phyloP scores from a whole-genome alignment of 2,329 filamentous ascomycete genomes.

The Colletotrichum sp. region DNA sequence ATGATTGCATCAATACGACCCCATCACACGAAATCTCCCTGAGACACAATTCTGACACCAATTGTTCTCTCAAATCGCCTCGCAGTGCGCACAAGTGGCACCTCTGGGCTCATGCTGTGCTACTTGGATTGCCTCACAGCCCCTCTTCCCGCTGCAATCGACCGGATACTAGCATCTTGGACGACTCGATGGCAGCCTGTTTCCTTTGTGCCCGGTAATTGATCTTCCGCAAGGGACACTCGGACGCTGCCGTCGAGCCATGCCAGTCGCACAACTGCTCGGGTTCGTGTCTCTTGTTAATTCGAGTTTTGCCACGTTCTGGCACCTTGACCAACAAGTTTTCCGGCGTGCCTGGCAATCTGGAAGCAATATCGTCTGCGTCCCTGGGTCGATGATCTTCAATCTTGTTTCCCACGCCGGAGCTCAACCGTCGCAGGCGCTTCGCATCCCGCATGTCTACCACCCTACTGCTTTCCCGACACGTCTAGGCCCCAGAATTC shows the following conservation, averaged over 20 bases:
- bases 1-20: neutral
- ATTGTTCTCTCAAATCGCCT: neutral
- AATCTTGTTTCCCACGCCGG: neutral
- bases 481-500: neutral
- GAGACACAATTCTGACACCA: neutral
- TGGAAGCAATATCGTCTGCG: neutral
- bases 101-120: neutral
- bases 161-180: slow-evolving; percentile 19
- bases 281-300: neutral
- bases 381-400: slow-evolving; percentile 1
- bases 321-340: neutral
- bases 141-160: neutral
- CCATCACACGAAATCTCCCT: neutral
- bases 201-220: slow-evolving; percentile 27
- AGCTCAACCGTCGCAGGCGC: slow-evolving; percentile 10
- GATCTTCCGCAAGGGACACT: neutral
- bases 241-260: neutral
- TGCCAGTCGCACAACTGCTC: neutral
- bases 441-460: slow-evolving; percentile 15
- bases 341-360: neutral
- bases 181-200: slow-evolving; percentile 39
- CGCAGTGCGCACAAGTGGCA: neutral
- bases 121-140: neutral
- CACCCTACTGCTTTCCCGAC: slow-evolving; percentile 1
- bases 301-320: neutral